phyloP scores from a whole-genome alignment of 805 yeast genomes.

The Ogataea ramenticola region DNA sequence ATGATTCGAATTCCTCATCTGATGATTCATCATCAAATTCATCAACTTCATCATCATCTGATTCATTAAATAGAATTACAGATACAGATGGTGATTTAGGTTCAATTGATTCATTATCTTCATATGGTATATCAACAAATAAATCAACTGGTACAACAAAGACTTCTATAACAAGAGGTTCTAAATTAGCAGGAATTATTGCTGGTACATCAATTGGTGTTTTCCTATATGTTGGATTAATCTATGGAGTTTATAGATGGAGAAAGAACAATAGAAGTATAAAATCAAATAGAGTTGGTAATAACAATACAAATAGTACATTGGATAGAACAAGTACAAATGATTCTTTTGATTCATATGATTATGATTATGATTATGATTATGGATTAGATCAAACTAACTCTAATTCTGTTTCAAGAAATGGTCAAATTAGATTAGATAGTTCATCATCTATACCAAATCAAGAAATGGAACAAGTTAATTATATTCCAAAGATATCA shows the following conservation, averaged over 20 bases:
- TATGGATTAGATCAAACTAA: conserved; percentile 62
- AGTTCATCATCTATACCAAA: not conserved
- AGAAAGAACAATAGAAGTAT: conserved; percentile 21
- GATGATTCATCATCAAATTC: conserved; percentile 1
- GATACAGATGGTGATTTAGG: conserved; percentile 6
- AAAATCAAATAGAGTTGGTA: not conserved
- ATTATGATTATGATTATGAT: conserved; percentile 33
- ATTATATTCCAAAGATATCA: conserved; percentile 42
- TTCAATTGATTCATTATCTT: not conserved
- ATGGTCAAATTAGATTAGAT: conserved; percentile 3
- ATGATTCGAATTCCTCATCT: conserved; percentile 7
- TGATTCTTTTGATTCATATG: conserved; percentile 8
- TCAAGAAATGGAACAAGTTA: conserved; percentile 4
- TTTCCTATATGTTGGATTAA: conserved; percentile 50
- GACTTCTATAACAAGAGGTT: conserved; percentile 16
- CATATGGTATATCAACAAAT: not conserved
- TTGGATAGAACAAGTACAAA: conserved; percentile 7
- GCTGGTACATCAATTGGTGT: conserved; percentile 82
- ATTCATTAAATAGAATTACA: not conserved
- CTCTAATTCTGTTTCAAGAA: not conserved
- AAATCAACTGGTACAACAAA: not conserved
- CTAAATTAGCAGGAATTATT: conserved; percentile 66
- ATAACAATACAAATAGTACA: conserved; percentile 2
- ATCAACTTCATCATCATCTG: conserved; percentile 1
- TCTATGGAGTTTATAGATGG: conserved; percentile 46